Evolutionary conservation across 2,329 filamentous ascomycete species (phyloP).

Genomic region (Dactylellina sp.): DNA sequence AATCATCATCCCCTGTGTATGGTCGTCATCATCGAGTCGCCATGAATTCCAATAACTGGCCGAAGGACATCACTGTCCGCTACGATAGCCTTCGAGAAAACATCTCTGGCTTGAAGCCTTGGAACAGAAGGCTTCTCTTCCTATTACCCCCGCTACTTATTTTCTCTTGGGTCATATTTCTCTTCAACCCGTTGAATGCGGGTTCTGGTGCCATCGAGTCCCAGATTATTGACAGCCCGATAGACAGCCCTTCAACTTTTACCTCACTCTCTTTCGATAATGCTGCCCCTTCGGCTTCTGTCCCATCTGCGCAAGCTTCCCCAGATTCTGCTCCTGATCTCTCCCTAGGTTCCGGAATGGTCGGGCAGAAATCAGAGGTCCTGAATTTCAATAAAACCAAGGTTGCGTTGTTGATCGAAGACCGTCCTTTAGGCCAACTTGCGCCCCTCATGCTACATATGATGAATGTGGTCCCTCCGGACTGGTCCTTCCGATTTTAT

Average conservation of each 20-base stretch:
- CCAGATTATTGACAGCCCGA: slow-evolving; percentile 24
- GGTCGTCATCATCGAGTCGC: not conserved
- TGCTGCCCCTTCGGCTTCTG: not conserved
- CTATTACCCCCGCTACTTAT: slow-evolving; percentile 50
- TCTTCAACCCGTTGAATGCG: slow-evolving; percentile 52
- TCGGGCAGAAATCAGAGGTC: slow-evolving; percentile 46
- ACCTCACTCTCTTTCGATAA: slow-evolving; percentile 6
- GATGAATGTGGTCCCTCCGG: slow-evolving; percentile 70
- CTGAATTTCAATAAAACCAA: slow-evolving; percentile 63
- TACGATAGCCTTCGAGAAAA: slow-evolving; percentile 55
- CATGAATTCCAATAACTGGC: slow-evolving; percentile 54
- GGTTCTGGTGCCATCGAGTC: slow-evolving; percentile 40
- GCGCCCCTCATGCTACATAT: slow-evolving; percentile 71
- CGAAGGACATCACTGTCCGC: slow-evolving; percentile 51
- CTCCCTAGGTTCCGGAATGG: slow-evolving; percentile 3
- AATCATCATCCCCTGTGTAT: no score
- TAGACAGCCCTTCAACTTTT: slow-evolving; percentile 3
- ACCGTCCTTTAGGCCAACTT: slow-evolving; percentile 67
- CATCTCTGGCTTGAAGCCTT: slow-evolving; percentile 55
- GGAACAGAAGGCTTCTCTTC: slow-evolving; percentile 54
- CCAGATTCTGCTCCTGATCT: slow-evolving; percentile 8
- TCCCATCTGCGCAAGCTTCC: slow-evolving; percentile 2
- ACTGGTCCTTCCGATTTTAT: slow-evolving; percentile 68
- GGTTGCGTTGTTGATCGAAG: slow-evolving; percentile 71
- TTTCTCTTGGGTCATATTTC: slow-evolving; percentile 53